These are phyloP conservation scores for Silene conica DNA, from an alignment of 148 eudicot genomes.

Conservation along the genomic window DNA sequence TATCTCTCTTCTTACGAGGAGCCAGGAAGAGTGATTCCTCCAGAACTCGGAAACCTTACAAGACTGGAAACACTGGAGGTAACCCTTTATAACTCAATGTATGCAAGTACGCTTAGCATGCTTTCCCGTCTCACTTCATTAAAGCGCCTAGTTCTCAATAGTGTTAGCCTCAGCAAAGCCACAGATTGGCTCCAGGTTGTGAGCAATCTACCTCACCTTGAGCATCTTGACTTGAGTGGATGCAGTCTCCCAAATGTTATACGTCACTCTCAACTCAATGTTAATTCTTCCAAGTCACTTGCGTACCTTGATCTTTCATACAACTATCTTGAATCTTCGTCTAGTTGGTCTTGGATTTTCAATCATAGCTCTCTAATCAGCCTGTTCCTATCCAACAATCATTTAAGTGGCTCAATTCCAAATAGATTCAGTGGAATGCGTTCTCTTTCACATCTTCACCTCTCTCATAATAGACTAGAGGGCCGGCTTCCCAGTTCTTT, in stretches of 20 bases:
- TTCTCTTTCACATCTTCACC: too few relatives aligned
- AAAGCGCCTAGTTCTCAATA: conserved; percentile 7
- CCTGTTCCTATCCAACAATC: too few relatives aligned
- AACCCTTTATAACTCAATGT: neutral
- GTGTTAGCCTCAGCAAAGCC: conserved; percentile 6
- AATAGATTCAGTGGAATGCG: too few relatives aligned
- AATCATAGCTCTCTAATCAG: conserved; percentile 14
- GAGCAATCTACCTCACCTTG: conserved; percentile 23
- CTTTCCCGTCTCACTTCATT: conserved; percentile 19
- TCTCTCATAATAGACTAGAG: too few relatives aligned
- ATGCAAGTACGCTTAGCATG: conserved; percentile 7
- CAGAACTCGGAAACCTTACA: conserved; percentile 22
- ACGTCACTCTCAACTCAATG: neutral
- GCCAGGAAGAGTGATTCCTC: neutral
- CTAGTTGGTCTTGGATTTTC: conserved; percentile 23
- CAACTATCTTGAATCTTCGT: conserved; percentile 11
- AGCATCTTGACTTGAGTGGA: conserved; percentile 18
- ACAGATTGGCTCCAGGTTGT: conserved; percentile 18
- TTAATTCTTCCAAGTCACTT: conserved; percentile 26
- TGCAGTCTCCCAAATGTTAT: conserved; percentile 5
- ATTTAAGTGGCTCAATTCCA: too few relatives aligned
- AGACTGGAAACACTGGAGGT: conserved; percentile 17
- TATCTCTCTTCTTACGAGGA: neutral
- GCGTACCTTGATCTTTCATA: conserved; percentile 17
- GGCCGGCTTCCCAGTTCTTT: too few relatives aligned